Evolutionary conservation across 805 yeast species (phyloP).

Genomic region (Middelhovenomyces tepae): DNA sequence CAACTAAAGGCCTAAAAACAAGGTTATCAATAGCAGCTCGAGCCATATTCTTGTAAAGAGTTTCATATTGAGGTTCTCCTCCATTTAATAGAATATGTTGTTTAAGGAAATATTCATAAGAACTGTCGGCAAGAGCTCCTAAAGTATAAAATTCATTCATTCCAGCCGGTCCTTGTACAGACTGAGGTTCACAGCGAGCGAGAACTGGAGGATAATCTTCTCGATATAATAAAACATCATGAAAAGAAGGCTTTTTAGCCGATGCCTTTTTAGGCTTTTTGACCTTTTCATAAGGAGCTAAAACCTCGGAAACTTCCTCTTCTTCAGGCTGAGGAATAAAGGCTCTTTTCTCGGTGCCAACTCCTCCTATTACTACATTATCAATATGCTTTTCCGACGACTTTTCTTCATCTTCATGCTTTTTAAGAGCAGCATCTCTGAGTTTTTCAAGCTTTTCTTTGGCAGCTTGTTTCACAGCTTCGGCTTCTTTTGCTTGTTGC

Average conservation of each 20-base stretch:
- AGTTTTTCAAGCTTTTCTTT: background rate
- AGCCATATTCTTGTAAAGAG: slow-evolving; percentile 25
- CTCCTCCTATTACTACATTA: too few relatives aligned
- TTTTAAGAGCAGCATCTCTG: too few relatives aligned
- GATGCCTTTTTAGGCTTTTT: background rate
- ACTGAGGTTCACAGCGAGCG: background rate
- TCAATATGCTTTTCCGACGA: too few relatives aligned
- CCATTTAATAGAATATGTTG: slow-evolving; percentile 36
- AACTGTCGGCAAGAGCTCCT: slow-evolving; percentile 39
- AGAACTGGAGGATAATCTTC: background rate
- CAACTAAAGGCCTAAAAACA: slow-evolving; percentile 38
- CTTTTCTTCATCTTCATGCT: too few relatives aligned
- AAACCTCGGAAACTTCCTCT: slow-evolving; percentile 1
- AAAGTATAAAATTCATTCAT: slow-evolving; percentile 24
- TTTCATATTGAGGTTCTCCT: slow-evolving; percentile 29
- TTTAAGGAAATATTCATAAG: slow-evolving; percentile 43
- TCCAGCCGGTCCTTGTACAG: slow-evolving; percentile 6
- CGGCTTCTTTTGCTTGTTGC: background rate
- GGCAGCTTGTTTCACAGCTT: background rate
- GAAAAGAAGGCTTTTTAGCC: background rate
- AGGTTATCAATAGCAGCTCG: slow-evolving; percentile 33
- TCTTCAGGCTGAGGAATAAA: too few relatives aligned
- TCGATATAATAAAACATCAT: background rate
- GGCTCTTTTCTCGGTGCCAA: too few relatives aligned
- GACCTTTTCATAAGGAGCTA: background rate